Evolutionary conservation across 2,329 filamentous ascomycete species (phyloP), one percentile per base, ranked within the genome.

Genomic region (Aspergillus thermomutatus): DNA sequence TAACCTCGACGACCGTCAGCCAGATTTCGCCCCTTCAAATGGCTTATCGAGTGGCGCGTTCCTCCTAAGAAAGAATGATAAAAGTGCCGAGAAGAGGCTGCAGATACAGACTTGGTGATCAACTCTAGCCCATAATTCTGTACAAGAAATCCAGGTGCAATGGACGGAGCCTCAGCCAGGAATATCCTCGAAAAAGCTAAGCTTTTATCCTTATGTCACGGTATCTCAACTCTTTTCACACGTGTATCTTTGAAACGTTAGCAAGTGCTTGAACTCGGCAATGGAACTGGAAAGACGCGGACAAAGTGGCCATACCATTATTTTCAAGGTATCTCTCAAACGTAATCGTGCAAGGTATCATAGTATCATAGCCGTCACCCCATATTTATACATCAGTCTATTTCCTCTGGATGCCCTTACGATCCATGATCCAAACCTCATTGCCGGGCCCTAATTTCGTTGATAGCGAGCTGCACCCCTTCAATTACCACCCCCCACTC

Each of bases 401-500:
- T 21, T 40, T 31, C 27, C 3, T 17, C 19, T 48, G 11, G 19
- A 47, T 7, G 31, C 31, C 31, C 31, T 17, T 37, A 7, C 11
- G 14, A 37, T 37, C 31, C 14, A 37, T 37, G 31, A 25, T 50
- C 17, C 28, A 31, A 48, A 19, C 11, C 41, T 47, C 52, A 54
- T 56, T 63, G 54, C 45, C 64, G 66, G 23, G 64, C 62, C 34
- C 58, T 54, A 40, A 76, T 60, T 52, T 74, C 68, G 47, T 69
- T 60, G 31, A 75, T 67, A 23, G 73, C 68, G 51, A 73, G 66
- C 46, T 66, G 65, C 34, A 76, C 87, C 1, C 90, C 92, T 66
- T 90, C 83, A 27, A 96, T 87, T 65, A 96, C 91, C 63, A 92
- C 75, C 60, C 82, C 80, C 78, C 93, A 91, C 78, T 96, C 92